These are phyloP conservation scores for Neurospora sp. DNA, from an alignment of 2,329 filamentous ascomycete species.

Conservation along the genomic window DNA sequence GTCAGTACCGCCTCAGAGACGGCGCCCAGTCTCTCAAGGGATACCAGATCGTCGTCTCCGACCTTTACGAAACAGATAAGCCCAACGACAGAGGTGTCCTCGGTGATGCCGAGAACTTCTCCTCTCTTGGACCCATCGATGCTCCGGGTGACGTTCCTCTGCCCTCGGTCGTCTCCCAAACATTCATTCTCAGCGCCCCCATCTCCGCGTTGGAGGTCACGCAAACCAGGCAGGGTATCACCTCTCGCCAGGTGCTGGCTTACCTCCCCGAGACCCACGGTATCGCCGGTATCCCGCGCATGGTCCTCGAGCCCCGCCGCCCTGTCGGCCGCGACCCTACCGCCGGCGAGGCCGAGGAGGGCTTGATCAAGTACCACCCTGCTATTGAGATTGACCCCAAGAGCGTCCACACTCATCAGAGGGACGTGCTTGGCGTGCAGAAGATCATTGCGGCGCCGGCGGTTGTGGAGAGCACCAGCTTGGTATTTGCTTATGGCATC, in stretches of 20 bases:
- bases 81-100: conserved; percentile 80
- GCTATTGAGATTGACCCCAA: conserved; percentile 76
- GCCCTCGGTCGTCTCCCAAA: conserved; percentile 70
- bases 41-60: conserved; percentile 75
- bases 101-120: conserved; percentile 61
- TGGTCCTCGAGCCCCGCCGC: conserved; percentile 73
- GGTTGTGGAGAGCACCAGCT: conserved; percentile 79
- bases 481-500: conserved; percentile 79
- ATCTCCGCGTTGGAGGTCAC: conserved; percentile 75
- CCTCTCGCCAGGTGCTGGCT: conserved; percentile 70
- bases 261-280: conserved; percentile 64
- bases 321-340: conserved; percentile 79
- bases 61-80: conserved; percentile 79
- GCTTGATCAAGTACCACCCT: conserved; percentile 66
- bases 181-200: conserved; percentile 71
- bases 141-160: conserved; percentile 44
- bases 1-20: conserved; percentile 48
- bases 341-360: conserved; percentile 71
- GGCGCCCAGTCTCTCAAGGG: conserved; percentile 59
- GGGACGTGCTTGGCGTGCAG: conserved; percentile 68
- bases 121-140: conserved; percentile 60
- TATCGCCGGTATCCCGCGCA: conserved; percentile 70
- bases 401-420: conserved; percentile 68
- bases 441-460: conserved; percentile 68
- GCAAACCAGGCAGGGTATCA: conserved; percentile 86